Evolutionary conservation across 2,329 filamentous ascomycete genomes (phyloP).

Genomic region (Apiospora hydei): DNA sequence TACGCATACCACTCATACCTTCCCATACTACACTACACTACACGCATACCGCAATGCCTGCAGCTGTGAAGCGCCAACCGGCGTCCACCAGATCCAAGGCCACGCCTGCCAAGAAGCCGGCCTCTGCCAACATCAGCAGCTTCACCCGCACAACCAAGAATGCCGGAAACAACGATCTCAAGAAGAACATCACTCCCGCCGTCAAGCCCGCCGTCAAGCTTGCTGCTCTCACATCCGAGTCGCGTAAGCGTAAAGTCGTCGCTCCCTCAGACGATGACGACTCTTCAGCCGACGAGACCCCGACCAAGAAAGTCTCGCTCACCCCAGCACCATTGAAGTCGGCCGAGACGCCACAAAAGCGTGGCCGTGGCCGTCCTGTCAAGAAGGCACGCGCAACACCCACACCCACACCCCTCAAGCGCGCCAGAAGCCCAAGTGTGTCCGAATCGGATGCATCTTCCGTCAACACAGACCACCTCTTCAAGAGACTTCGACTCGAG

Average conservation of each 20-base stretch:
- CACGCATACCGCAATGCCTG: slow-evolving; percentile 37
- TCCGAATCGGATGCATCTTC: slow-evolving; percentile 43
- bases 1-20: slow-evolving; percentile 17
- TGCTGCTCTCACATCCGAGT: slow-evolving; percentile 44
- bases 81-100: slow-evolving; percentile 34
- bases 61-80: slow-evolving; percentile 39
- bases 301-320: slow-evolving; percentile 31
- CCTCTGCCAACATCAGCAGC: slow-evolving; percentile 47
- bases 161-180: slow-evolving; percentile 40
- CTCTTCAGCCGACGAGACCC: slow-evolving; percentile 39
- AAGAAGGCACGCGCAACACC: slow-evolving; percentile 39
- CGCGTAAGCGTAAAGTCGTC: slow-evolving; percentile 45
- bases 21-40: background rate
- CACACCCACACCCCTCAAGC: slow-evolving; percentile 37
- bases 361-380: slow-evolving; percentile 38
- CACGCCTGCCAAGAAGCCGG: slow-evolving; percentile 36
- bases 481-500: slow-evolving; percentile 51
- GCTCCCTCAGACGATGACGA: slow-evolving; percentile 39
- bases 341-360: slow-evolving; percentile 33
- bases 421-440: slow-evolving; percentile 40
- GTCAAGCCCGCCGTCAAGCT: slow-evolving; percentile 44
- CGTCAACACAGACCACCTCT: slow-evolving; percentile 44
- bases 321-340: slow-evolving; percentile 24
- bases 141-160: slow-evolving; percentile 58
- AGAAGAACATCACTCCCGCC: slow-evolving; percentile 43